These are phyloP conservation scores for Gentiana straminea DNA, from an alignment of 257 asterid species.

Conservation along the genomic window DNA sequence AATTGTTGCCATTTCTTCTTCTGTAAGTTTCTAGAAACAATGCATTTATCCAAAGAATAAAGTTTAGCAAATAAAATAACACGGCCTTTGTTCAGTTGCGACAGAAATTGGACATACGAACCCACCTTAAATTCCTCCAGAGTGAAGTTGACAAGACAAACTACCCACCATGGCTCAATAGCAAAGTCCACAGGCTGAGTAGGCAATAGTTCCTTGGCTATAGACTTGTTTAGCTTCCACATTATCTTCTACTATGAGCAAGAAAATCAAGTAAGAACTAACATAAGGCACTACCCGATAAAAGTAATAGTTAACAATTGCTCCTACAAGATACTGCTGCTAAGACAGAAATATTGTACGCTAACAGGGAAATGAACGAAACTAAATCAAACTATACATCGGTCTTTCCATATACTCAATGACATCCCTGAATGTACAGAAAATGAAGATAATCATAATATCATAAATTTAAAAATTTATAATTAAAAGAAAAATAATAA, in stretches of 20 bases:
- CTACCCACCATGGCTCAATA: constrained; percentile 99
- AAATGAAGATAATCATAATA: no score
- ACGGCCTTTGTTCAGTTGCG: neutral
- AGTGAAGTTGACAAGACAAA: constrained; percentile 93
- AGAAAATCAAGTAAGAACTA: constrained; percentile 16
- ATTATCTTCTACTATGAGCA: constrained; percentile 88
- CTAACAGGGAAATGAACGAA: no score
- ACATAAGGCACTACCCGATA: neutral
- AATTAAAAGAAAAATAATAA: no score
- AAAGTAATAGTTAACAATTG: neutral
- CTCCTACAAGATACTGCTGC: no score
- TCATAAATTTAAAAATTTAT: no score
- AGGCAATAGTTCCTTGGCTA: constrained; percentile 93
- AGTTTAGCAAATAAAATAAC: no score
- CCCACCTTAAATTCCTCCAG: constrained; percentile 94
- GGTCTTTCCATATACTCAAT: no score
- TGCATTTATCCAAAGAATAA: neutral
- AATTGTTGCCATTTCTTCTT: constrained; percentile 95
- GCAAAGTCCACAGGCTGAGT: constrained; percentile 79
- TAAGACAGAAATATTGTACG: no score
- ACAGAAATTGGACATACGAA: neutral
- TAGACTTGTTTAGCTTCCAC: constrained; percentile 99
- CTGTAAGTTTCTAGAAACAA: constrained; percentile 75
- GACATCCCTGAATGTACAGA: no score
- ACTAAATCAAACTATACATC: no score